A percentile compares a stretch with the other conserved stretches of the same genome.
Evolutionary conservation across 2,329 filamentous ascomycete species (phyloP).

Genomic region (Alternaria sp.): DNA sequence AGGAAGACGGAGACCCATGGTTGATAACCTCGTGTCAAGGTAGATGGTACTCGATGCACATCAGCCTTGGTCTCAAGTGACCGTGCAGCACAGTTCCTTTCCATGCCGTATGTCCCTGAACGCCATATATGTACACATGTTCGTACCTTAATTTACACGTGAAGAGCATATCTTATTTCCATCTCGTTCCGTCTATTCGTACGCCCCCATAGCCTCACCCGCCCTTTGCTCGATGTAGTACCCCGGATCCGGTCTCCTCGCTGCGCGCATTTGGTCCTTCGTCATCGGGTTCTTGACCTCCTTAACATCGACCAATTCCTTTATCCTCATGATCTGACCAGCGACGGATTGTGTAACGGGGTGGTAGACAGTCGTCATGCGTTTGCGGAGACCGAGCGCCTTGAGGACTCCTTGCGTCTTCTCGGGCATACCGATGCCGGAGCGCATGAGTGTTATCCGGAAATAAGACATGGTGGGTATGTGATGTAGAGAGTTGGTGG

Average conservation of each 20-base stretch:
- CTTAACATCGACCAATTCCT: conserved; percentile 84
- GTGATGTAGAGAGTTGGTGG: background rate
- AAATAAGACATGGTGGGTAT: conserved; percentile 73
- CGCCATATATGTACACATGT: background rate
- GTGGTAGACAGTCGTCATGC: conserved; percentile 88
- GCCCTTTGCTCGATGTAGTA: conserved; percentile 75
- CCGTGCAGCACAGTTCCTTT: no score
- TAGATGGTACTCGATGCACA: no score
- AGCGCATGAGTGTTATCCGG: conserved; percentile 88
- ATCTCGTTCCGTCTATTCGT: conserved; percentile 8
- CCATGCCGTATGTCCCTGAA: no score
- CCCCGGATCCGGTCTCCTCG: conserved; percentile 76
- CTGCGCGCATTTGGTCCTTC: conserved; percentile 71
- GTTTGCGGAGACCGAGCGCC: conserved; percentile 83
- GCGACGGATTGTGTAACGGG: conserved; percentile 81
- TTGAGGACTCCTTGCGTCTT: conserved; percentile 81
- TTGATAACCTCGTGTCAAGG: no score
- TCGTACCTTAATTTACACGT: background rate
- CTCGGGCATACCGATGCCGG: conserved; percentile 81
- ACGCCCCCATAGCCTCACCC: conserved; percentile 25
- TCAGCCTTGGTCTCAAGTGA: background rate
- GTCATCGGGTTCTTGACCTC: conserved; percentile 74
- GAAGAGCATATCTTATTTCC: background rate
- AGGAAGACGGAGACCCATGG: no score
- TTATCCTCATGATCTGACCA: conserved; percentile 91